Evolutionary conservation across 352 stramenopile genomes (phyloP), one percentile per base, ranked within the genome.

Genomic region (Phytopythium delawarense): DNA sequence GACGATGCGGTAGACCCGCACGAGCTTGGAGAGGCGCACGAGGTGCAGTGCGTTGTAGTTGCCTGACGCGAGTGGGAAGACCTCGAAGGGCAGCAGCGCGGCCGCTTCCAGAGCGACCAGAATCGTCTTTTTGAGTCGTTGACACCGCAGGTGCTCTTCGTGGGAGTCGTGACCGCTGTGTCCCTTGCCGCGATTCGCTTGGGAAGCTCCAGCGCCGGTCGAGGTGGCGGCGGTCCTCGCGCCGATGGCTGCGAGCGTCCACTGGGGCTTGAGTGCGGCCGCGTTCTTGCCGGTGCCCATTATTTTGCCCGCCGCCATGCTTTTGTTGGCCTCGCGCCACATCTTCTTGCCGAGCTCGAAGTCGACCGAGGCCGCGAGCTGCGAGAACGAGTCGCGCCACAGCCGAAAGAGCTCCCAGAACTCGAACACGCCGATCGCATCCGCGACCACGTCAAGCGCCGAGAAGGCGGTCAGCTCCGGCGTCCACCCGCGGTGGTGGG

Each of bases 1-100:
- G 1, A 28, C 49, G 15, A 91, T 35, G 20, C 78, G 72, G 51
- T 85, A 81, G 18, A 84, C n/a, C 0, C 81, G 79, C 15, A 77
- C 79, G 0, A 94, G 53, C 52, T 94, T 94, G 3, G 71, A 74
- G 21, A 90, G 23, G 0, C 84, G 79, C 20, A 81, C 67, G 6
- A 92, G 25, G 50, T 94, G 84, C 0, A 92, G 60, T 8, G 70
- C 42, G 45, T 92, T 92, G 58, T 73, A 82, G 34, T 71, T 59
- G 1, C 64, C 51, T 1, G 67, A 65, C 8, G 65, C 63, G 21
- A 84, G 67, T 7, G 61, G 70, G 5, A 91, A 57, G 1, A 91
- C 4, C 37, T 92, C 84, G 7, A 89, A 44, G 0, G 84, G 84
- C 9, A 87, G 0, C 0, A 92, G 11, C 2, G 84, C 76, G 2